Evolutionary conservation across 116 monocot species (phyloP), one percentile per base, ranked within the genome.

Genomic region (Cymodocea nodosa): DNA sequence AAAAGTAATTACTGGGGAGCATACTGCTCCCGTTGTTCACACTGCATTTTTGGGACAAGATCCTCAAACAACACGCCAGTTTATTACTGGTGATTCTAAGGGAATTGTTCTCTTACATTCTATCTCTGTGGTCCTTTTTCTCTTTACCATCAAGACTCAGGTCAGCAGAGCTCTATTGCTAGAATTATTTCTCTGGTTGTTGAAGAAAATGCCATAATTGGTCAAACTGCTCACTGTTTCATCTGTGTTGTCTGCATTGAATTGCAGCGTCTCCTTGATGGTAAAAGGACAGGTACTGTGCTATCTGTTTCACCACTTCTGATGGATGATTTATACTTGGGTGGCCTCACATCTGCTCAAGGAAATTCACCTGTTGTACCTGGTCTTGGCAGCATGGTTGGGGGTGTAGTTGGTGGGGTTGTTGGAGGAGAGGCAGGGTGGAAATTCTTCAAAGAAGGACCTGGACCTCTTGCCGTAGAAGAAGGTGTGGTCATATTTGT

Each of bases 401-500:
- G 90, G 52, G 84, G 90, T 60, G 90, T 86, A 36, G 85, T 88
- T 74, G 92, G 90, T 50, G 91, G 87, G 36, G 85, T 79, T 49
- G 89, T 89, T 76, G 82, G 84, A 36, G 80, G 76, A 64, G 88
- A 85, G 54, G 63, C 81, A 11, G 83, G 80, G 56, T 78, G 93
- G 85, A 93, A 89, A 70, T 75, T 86, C 50, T 98, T 92, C 63
- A 83, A 76, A 78, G 97, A 91, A 75, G 85, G 88, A 66, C 75
- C 79, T 65, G 85, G 88, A 66, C 75, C 79, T 65, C 79, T 82
- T 70, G 35, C 81, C 20, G 62, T 74, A 6, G 93, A 93, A 76
- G 98, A 92, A 82, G 92, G 98, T 73, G 89, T 98, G 39, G 98
- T 89, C 69, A 76, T 89, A 74, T 89, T 98, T 82, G 89, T 81